Evolutionary conservation across 768 basidiomycete genomes (phyloP).

Genomic region (Rhizopogon vesiculosus): DNA sequence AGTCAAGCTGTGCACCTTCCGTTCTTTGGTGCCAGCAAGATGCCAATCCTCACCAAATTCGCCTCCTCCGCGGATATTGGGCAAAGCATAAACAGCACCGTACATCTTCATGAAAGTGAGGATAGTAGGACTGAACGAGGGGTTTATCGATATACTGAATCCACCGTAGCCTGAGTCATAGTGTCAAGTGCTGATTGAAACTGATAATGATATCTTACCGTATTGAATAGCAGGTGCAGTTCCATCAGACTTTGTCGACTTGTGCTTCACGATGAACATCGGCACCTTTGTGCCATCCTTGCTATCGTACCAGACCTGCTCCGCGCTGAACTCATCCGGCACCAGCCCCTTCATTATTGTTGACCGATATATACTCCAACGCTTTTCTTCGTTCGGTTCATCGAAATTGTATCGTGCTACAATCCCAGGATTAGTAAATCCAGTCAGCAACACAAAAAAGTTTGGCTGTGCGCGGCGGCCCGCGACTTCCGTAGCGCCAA

Average conservation of each 20-base stretch:
- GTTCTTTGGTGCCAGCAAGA: slow-evolving; percentile 60
- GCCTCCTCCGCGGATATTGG: slow-evolving; percentile 62
- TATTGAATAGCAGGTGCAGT: slow-evolving; percentile 77
- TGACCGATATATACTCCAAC: slow-evolving; percentile 55
- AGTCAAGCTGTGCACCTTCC: slow-evolving; percentile 43
- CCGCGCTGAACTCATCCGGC: slow-evolving; percentile 62
- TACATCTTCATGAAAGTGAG: slow-evolving; percentile 73
- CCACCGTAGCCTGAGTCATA: slow-evolving; percentile 66
- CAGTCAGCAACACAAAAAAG: slow-evolving; percentile 59
- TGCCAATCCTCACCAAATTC: slow-evolving; percentile 91
- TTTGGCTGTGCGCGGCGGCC: slow-evolving; percentile 49
- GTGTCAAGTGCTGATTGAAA: neutral
- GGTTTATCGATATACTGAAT: slow-evolving; percentile 65
- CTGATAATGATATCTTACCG: slow-evolving; percentile 34
- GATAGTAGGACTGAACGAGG: slow-evolving; percentile 66
- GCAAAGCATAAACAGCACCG: slow-evolving; percentile 57
- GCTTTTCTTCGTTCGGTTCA: slow-evolving; percentile 32
- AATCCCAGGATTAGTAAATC: slow-evolving; percentile 72
- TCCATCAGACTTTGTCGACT: slow-evolving; percentile 64
- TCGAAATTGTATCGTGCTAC: slow-evolving; percentile 60
- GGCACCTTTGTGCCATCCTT: slow-evolving; percentile 80
- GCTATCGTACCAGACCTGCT: slow-evolving; percentile 77
- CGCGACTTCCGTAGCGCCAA: slow-evolving; percentile 56
- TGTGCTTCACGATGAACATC: slow-evolving; percentile 82
- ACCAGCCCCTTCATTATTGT: slow-evolving; percentile 57